Conservation (phyloP, 192 early-diverging fungal genomes). For the Backusella macrospora region DNA sequence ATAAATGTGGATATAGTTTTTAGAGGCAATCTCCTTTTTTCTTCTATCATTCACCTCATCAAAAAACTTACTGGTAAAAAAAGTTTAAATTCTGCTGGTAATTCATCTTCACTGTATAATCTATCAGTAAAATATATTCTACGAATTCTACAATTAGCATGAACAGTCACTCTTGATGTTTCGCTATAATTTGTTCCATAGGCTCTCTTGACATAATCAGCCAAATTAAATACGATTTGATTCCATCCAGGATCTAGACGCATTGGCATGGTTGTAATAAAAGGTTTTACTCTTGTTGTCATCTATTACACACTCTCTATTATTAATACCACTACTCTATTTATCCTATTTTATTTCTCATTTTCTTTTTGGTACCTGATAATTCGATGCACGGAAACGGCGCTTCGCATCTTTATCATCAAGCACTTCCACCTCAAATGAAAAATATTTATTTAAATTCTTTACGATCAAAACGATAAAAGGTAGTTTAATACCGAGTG, state of each 20-base stretch:
- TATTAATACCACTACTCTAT: not conserved
- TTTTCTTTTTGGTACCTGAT: conserved; percentile 62
- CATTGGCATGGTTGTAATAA: conserved; percentile 91
- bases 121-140: conserved; percentile 91
- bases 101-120: conserved; percentile 87
- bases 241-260: conserved; percentile 96
- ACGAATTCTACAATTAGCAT: conserved; percentile 89
- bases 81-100: conserved; percentile 91
- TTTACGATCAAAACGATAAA: conserved; percentile 88
- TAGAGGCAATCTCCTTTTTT: not conserved
- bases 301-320: conserved; percentile 45
- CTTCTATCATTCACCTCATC: not conserved
- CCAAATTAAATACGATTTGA: conserved; percentile 89
- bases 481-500: conserved; percentile 90
- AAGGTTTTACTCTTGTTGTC: conserved; percentile 81
- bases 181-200: conserved; percentile 91
- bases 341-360: not conserved
- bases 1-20: not conserved
- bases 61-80: conserved; percentile 70
- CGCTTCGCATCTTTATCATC: conserved; percentile 85
- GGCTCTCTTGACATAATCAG: conserved; percentile 80
- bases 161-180: conserved; percentile 84
- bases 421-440: conserved; percentile 87
- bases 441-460: conserved; percentile 87
- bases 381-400: conserved; percentile 87